phyloP scores from a whole-genome alignment of 2,329 filamentous ascomycete species.

The Aspergillus aculeatinus region DNA sequence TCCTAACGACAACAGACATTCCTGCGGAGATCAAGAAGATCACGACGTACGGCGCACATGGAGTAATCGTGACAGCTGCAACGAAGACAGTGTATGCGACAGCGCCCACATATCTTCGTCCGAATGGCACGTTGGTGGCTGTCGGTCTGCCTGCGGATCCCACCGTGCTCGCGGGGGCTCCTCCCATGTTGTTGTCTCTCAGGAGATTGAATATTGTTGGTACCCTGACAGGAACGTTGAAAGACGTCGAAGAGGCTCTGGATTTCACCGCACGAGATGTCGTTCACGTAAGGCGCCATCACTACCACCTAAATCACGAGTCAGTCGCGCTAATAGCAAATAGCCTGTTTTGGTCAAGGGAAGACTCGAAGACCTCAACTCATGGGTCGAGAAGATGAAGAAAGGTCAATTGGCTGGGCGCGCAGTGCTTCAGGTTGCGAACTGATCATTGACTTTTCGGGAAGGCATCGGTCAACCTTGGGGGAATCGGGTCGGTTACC shows the following conservation, averaged over 20 bases:
- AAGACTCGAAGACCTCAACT: constrained; percentile 11
- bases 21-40: constrained; percentile 79
- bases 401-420: constrained; percentile 11
- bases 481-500: not conserved
- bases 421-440: constrained; percentile 5
- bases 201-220: constrained; percentile 90
- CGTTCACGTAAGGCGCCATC: constrained; percentile 4
- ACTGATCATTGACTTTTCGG: not conserved
- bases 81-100: constrained; percentile 92
- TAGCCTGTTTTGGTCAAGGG: constrained; percentile 11
- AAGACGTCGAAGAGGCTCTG: constrained; percentile 81
- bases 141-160: constrained; percentile 83
- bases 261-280: constrained; percentile 78
- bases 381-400: constrained; percentile 12
- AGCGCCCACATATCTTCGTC: constrained; percentile 79
- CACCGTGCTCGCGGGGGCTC: constrained; percentile 64
- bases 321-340: not conserved
- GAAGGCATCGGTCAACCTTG: not conserved
- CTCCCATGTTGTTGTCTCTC: constrained; percentile 84
- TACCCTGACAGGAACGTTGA: constrained; percentile 87
- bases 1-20: constrained; percentile 69
- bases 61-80: constrained; percentile 81
- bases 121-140: constrained; percentile 77
- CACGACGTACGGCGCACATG: constrained; percentile 80
- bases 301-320: not conserved